Evolutionary conservation across 441 rosid genomes (phyloP).

Genomic region (Corymbia citriodora): DNA sequence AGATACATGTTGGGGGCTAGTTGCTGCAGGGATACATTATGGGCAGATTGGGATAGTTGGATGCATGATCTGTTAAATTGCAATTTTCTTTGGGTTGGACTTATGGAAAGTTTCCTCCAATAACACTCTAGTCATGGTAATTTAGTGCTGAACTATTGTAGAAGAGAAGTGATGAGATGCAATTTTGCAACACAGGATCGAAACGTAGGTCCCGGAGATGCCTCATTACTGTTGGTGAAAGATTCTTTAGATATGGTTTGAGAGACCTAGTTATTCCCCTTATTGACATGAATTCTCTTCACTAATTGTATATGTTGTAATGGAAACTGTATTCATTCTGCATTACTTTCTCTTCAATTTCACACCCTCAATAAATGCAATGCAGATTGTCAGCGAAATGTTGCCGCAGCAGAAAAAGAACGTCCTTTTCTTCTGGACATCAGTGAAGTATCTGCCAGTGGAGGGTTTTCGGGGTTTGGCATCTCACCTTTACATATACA

Average conservation of each 20-base stretch:
- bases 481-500: slow-evolving; percentile 59
- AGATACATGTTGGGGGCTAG: background rate
- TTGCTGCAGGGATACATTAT: background rate
- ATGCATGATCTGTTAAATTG: background rate
- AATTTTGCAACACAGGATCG: background rate
- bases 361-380: background rate
- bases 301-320: background rate
- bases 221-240: background rate
- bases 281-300: background rate
- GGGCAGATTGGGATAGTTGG: background rate
- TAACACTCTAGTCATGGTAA: background rate
- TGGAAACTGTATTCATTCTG: background rate
- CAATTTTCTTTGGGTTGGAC: background rate
- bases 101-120: background rate
- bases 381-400: slow-evolving; percentile 69
- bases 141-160: background rate
- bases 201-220: background rate
- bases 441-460: slow-evolving; percentile 73
- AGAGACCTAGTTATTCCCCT: background rate
- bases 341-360: background rate
- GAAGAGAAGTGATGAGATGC: background rate
- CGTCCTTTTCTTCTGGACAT: slow-evolving; percentile 96
- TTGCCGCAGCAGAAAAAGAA: slow-evolving; percentile 54
- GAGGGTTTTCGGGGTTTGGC: slow-evolving; percentile 89
- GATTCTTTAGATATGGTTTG: background rate